Percentiles rank a stretch among this genome's conserved stretches.
These are phyloP conservation scores for Trichoderma pleuroti DNA, from an alignment of 2,329 filamentous ascomycete species.

Conservation along the genomic window DNA sequence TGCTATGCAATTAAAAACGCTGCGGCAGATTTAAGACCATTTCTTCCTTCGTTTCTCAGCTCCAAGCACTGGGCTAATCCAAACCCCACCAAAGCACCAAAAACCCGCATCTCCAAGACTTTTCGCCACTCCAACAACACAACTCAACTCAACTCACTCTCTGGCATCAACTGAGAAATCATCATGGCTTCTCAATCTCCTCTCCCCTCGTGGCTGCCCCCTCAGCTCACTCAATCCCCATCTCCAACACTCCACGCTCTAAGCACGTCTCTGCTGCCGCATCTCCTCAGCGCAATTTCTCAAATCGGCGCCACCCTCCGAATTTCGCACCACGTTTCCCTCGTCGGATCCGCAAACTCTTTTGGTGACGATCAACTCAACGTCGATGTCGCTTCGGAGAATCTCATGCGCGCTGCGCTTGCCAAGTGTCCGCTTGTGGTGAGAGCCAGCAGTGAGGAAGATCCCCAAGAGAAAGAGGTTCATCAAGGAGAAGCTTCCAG, in stretches of 20 bases:
- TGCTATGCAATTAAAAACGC: background rate
- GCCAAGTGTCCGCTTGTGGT: slow-evolving; percentile 42
- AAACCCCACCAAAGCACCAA: slow-evolving; percentile 10
- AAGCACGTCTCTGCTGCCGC: slow-evolving; percentile 45
- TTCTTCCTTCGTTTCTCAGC: background rate
- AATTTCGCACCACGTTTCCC: slow-evolving; percentile 43
- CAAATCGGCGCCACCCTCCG: slow-evolving; percentile 44
- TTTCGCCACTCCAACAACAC: background rate
- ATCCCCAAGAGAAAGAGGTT: slow-evolving; percentile 48
- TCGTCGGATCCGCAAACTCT: slow-evolving; percentile 49
- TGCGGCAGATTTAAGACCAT: background rate
- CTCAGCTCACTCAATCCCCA: background rate
- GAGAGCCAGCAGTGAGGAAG: slow-evolving; percentile 59
- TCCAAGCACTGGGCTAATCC: background rate
- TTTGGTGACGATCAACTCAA: slow-evolving; percentile 61
- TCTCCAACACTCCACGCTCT: slow-evolving; percentile 32
- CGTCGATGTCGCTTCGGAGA: slow-evolving; percentile 53
- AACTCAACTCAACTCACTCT: background rate
- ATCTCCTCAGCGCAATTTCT: slow-evolving; percentile 44
- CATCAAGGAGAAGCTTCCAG: slow-evolving; percentile 16
- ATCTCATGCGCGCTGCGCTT: slow-evolving; percentile 44
- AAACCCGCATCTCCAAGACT: slow-evolving; percentile 1
- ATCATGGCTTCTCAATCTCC: background rate
- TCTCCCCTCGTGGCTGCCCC: background rate
- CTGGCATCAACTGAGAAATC: background rate